Evolutionary conservation across 1,139 yeast genomes (phyloP).

Genomic region (Wickerhamiella pararugosa): DNA sequence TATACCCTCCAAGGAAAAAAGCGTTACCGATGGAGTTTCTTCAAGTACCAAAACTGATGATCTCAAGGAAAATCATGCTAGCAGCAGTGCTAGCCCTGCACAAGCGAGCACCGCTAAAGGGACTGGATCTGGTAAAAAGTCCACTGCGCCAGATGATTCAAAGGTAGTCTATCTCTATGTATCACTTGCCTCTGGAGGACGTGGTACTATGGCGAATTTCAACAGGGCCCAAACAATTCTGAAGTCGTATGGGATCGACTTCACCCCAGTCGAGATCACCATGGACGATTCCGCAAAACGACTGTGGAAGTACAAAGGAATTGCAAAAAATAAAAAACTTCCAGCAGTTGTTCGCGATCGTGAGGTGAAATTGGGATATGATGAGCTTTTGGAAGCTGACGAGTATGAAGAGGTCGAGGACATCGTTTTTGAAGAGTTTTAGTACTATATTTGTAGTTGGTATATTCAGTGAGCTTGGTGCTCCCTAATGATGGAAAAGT

Average conservation of each 20-base stretch:
- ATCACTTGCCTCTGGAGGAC: constrained; percentile 78
- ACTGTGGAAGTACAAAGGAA: constrained; percentile 66
- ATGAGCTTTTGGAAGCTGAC: constrained; percentile 77
- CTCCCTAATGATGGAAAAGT: background rate
- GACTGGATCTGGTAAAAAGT: background rate
- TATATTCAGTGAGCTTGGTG: no score
- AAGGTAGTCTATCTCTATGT: constrained; percentile 40
- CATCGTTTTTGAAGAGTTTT: constrained; percentile 21
- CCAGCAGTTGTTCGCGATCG: constrained; percentile 91
- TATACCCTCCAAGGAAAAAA: no score
- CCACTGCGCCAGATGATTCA: constrained; percentile 3
- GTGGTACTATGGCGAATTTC: constrained; percentile 69
- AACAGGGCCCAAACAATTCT: constrained; percentile 64
- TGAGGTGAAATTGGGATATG: constrained; percentile 44
- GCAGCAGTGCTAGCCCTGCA: no score
- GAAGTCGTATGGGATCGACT: constrained; percentile 56
- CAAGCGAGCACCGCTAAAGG: background rate
- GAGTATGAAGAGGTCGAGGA: constrained; percentile 36
- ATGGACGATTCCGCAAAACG: constrained; percentile 77
- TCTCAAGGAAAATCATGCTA: no score
- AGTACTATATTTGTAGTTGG: background rate
- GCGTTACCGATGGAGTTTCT: no score
- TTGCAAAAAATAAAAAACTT: constrained; percentile 44
- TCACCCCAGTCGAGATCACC: constrained; percentile 64
- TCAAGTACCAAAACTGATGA: no score